Percentiles rank a stretch among this genome's conserved stretches.
Evolutionary conservation across 495 filamentous ascomycete genomes (phyloP).

Genomic region (Hypoxylon trugodes): DNA sequence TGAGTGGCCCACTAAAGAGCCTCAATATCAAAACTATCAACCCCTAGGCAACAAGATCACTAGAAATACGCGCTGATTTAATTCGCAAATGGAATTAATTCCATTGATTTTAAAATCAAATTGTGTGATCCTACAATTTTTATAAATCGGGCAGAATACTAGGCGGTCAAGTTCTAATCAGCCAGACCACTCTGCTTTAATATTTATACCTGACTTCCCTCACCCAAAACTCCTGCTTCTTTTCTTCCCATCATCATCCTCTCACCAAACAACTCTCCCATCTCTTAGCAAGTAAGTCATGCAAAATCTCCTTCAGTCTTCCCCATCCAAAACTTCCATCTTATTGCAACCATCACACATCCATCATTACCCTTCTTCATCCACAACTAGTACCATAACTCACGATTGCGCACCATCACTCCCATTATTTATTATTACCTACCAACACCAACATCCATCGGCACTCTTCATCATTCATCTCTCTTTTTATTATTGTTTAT

Average conservation of each 20-base stretch:
- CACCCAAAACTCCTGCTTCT: background rate
- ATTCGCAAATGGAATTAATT: background rate
- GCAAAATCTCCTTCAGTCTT: background rate
- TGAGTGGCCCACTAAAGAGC: constrained; percentile 21
- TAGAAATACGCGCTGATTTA: background rate
- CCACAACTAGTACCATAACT: no score
- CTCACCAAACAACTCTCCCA: background rate
- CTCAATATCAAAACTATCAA: constrained; percentile 19
- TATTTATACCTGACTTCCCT: background rate
- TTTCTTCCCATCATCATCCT: background rate
- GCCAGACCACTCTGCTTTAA: background rate
- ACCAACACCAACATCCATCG: background rate
- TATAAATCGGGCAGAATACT: background rate
- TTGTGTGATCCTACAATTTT: background rate
- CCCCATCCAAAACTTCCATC: no score
- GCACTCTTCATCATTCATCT: no score
- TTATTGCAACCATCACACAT: no score
- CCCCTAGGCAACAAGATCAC: background rate
- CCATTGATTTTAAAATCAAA: background rate
- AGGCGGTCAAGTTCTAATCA: constrained; percentile 5
- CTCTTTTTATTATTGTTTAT: no score
- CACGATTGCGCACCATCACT: no score
- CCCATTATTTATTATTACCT: background rate
- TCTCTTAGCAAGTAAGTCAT: background rate
- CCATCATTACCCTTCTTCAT: background rate